Base-by-base conservation (phyloP, 1,284 basidiomycete genomes). In the Rhizoctonia solani region DNA sequence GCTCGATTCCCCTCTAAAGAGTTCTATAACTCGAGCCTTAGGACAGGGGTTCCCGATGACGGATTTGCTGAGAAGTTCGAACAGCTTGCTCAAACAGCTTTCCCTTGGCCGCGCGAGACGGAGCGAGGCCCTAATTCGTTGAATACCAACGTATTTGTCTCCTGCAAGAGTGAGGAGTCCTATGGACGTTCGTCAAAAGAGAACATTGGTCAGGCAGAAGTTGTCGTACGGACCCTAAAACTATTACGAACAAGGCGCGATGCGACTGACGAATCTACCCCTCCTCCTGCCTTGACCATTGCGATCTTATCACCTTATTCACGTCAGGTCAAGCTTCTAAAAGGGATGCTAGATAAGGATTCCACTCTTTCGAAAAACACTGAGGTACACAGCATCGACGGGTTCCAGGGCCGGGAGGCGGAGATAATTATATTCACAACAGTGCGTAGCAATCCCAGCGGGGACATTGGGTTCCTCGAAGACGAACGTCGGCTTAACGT, bases 381-480 rank as follows among this genome's bases (percentile, higher is more conserved):
- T 59, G 76, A 81, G 19, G 81, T 80, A 49, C 84, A 82, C 61
- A 90, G 87, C 0, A 83, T 90, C 68, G 88, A 90, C 71, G 85
- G 86, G 0, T 92, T 90, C 74, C 89, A 92, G 74, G 89, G 90
- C 1, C 79, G 88, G 41, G 89, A 92, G 74, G 86, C 85, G 72
- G 86, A 87, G 59, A 80, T 89, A 32, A 82, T 91, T 68, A 80
- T 92, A 47, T 87, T 90, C 72, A 85, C 86, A 0, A 85, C 86
- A 1, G 88, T 91, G 14, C 81, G 89, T 9, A 84, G 83, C 69
- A 89, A 90, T 71, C 77, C 71, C 14, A 77, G 78, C 37, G 79
- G 79, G 3, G 84, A 85, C 69, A 85, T 88, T 69, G 89, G 89
- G 6, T 92, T 92, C 72, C 78, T 92, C 21, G 86, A 87, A 30